Base-by-base conservation (phyloP, 352 stramenopile species). In the Thalassiosira hispida region DNA sequence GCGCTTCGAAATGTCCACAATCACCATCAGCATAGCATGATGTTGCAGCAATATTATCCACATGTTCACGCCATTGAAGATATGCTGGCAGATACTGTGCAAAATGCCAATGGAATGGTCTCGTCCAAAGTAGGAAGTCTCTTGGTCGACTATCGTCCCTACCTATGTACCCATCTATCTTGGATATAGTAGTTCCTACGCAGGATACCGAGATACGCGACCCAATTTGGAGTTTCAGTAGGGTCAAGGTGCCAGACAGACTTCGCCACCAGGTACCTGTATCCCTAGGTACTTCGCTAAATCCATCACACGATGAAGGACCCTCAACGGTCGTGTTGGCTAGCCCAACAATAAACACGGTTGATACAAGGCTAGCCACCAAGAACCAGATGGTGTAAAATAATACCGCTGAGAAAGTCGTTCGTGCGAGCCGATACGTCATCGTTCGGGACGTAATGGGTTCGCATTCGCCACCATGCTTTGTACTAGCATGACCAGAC, bases 401-500 rank as follows among this genome's bases (percentile, higher is more conserved):
- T 18, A 56, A 33, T 16, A 14, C 47, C 3, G 16, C 5, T 23
- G 3, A 59, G 27, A 59, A 35, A 40, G 51, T 20, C 20, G 27
- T 18, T 16, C 7, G 6, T 35, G 22, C 51, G 4, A 59, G 51
- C 51, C 51, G 40, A 31, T 31, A 18, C 4, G 51, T 59, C 25
- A 18, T n/a, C 2, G 51, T 40, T 22, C 20, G 6, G 20, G 51
- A 59, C 27, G 51, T 59, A 23, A 59, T 59, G 1, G 51, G 51
- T 18, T 59, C 20, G 27, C 11, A 18, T 40, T 59, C 51, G 40
- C 51, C 51, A 22, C 51, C 51, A 59, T 59, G 20, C 51, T 59
- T 59, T 12, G 51, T 20, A 20, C 23, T 1, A 20, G 51, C 18
- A 31, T 59, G 51, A 38, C 51, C 51, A 59, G 51, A 59, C 12